Base-by-base conservation (phyloP, 2,329 filamentous ascomycete species). In the Exophiala aquamarina region DNA sequence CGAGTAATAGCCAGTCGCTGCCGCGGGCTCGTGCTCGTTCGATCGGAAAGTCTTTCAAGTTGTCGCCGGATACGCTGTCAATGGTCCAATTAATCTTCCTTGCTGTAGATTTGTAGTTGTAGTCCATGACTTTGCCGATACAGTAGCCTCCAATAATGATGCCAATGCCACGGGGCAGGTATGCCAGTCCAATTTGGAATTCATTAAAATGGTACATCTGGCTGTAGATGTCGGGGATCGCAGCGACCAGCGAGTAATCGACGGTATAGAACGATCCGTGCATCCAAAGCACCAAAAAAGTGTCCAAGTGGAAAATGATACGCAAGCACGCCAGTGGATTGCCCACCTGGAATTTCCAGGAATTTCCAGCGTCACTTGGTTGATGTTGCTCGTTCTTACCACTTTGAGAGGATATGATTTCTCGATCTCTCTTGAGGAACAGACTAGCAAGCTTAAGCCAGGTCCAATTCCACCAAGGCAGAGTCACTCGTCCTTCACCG, bases 131-230 rank as follows among this genome's bases (percentile, higher is more conserved):
- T 19, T 34, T 43, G 20, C 49, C 61, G 13, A 58, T 58, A 11
- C 32, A 26, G 15, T 53, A 54, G 5, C 55, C 50, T n/a, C 53
- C 55, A n/a, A 58, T 3, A 3, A 62, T 41, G 6, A 55, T 57
- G 3, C 60, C 60, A 4, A 60, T 13, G 1, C 56, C 57, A 7
- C 56, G 49, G 2, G 60, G 58, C 15, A 63, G 49, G 38, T 61
- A 65, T 28, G 59, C 60, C 5, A 71, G 55, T 1, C 62, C 66
- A 20, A 75, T 66, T 51, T 77, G 63, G 17, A 77, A 63, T 42
- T 74, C 66, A 54, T 67, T 65, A 56, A 75, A 71, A 17, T 62
- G 57, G 52, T 79, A 79, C 2, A 71, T 65, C 3, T 66, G 48
- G 9, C 63, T 58, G 52, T 75, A 75, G 3, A 71, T 64, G 7